Conservation (phyloP, 768 basidiomycete genomes). For the Paxillus ammoniavirescens region DNA sequence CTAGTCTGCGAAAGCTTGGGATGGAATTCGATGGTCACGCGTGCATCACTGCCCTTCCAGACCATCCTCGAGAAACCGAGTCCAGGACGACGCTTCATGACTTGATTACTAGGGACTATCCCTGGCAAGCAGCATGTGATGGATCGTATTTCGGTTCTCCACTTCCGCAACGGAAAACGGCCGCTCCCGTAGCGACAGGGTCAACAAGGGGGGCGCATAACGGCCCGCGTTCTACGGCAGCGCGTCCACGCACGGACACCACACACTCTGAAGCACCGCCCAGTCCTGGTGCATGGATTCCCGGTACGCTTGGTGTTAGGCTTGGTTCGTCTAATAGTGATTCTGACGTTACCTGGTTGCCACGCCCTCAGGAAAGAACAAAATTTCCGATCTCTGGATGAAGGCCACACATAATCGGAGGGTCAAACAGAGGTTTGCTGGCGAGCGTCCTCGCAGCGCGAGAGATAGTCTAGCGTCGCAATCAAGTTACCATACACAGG, state of each 20-base stretch:
- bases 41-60: no score
- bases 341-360: background rate
- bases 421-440: background rate
- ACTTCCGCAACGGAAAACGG: background rate
- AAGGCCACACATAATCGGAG: background rate
- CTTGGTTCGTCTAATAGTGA: no score
- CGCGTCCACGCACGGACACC: background rate
- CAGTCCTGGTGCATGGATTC: no score
- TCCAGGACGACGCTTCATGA: background rate
- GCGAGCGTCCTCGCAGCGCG: background rate
- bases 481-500: no score
- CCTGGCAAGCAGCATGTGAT: constrained; percentile 3
- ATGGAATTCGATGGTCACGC: no score
- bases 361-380: background rate
- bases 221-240: constrained; percentile 1
- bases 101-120: constrained; percentile 8
- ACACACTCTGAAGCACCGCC: no score
- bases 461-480: background rate
- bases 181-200: background rate
- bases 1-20: no score
- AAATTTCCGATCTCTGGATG: background rate
- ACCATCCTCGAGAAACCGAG: no score
- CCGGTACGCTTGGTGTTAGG: no score
- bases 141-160: constrained; percentile 14
- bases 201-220: background rate